phyloP scores from a whole-genome alignment of 192 early-diverging fungal genomes.

The Backusella sp. region DNA sequence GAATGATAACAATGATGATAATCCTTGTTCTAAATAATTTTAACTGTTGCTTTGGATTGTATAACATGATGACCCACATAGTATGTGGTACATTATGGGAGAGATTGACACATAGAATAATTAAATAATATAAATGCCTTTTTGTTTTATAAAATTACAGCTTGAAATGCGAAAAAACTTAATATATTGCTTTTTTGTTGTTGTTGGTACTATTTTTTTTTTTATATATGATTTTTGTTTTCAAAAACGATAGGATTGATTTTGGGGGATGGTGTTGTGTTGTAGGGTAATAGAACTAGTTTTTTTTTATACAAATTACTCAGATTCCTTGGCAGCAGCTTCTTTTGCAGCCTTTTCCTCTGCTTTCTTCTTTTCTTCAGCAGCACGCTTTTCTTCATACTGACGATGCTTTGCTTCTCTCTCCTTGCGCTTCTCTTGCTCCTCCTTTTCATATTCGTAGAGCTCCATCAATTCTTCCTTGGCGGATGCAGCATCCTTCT shows the following conservation, averaged over 20 bases:
- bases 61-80: too few relatives aligned
- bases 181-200: background rate
- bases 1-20: too few relatives aligned
- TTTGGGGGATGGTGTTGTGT: background rate
- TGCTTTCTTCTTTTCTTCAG: conserved; percentile 21
- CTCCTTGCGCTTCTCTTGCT: conserved; percentile 35
- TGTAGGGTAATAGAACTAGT: background rate
- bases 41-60: too few relatives aligned
- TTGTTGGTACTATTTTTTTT: background rate
- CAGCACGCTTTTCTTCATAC: conserved; percentile 21
- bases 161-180: background rate
- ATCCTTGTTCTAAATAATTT: too few relatives aligned
- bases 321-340: conserved; percentile 12
- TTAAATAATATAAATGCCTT: too few relatives aligned
- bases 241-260: background rate
- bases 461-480: conserved; percentile 82
- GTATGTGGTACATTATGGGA: too few relatives aligned
- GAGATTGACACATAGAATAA: too few relatives aligned
- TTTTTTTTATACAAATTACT: conserved; percentile 10
- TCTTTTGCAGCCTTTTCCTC: conserved; percentile 19
- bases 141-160: background rate
- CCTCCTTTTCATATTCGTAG: conserved; percentile 79
- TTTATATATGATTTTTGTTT: background rate
- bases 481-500: conserved; percentile 75
- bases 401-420: conserved; percentile 28